phyloP scores from a whole-genome alignment of 169 alveolate genomes.

The Cryptosporidium canis region DNA sequence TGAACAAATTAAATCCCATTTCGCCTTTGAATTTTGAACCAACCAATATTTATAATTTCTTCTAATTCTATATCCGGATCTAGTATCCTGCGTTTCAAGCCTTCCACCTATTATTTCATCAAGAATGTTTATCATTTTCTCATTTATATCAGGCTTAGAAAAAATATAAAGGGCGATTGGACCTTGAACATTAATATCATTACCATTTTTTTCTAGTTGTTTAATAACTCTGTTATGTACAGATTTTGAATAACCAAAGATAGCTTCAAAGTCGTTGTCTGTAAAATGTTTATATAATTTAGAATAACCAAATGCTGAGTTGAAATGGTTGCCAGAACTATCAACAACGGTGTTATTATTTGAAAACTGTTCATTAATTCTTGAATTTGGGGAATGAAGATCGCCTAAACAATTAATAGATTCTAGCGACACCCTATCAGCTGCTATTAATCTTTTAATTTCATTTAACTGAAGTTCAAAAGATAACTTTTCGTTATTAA shows the following conservation, averaged over 20 bases:
- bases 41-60: constrained; percentile 63
- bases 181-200: background rate
- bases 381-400: background rate
- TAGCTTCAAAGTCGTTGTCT: constrained; percentile 23
- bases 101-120: constrained; percentile 72
- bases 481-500: background rate
- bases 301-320: background rate
- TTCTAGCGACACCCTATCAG: background rate
- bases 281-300: constrained; percentile 11
- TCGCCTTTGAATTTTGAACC: constrained; percentile 18
- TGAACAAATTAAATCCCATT: background rate
- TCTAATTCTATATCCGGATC: constrained; percentile 11
- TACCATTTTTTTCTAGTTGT: background rate
- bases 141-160: background rate
- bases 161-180: constrained; percentile 46
- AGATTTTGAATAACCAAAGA: constrained; percentile 48
- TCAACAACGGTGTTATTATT: background rate
- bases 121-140: background rate
- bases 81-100: constrained; percentile 6
- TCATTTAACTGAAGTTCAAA: background rate
- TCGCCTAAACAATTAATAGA: background rate
- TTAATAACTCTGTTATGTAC: background rate
- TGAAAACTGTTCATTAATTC: background rate
- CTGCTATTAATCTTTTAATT: background rate
- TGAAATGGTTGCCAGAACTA: background rate